Conservation (phyloP, 805 yeast species). For the Wickerhamiella azyma region DNA sequence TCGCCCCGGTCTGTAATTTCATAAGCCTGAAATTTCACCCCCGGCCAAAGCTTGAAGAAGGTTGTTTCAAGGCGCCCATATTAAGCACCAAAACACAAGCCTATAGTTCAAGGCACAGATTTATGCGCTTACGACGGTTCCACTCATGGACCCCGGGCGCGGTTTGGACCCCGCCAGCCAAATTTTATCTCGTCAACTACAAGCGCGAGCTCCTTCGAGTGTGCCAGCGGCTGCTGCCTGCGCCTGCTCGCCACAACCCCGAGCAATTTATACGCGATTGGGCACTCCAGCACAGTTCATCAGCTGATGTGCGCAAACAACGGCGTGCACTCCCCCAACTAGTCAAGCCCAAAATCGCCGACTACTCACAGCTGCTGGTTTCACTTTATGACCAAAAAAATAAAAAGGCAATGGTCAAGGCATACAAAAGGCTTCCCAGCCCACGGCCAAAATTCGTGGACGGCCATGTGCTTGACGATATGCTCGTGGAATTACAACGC, state of each 20-base stretch:
- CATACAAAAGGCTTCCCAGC: slow-evolving; percentile 1
- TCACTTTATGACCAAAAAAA: not conserved
- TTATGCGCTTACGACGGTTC: not conserved
- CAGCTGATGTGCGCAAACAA: not conserved
- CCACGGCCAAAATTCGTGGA: slow-evolving; percentile 7
- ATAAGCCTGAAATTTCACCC: slow-evolving; percentile 24
- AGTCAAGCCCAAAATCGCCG: not conserved
- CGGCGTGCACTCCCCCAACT: not conserved
- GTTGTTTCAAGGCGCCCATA: too few relatives aligned
- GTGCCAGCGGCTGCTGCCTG: slow-evolving; percentile 17
- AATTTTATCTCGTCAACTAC: slow-evolving; percentile 1
- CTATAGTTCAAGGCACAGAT: not conserved
- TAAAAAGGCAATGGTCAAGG: not conserved
- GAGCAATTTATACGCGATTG: not conserved
- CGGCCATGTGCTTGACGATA: slow-evolving; percentile 7
- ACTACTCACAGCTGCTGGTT: slow-evolving; percentile 1
- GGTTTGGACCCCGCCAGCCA: slow-evolving; percentile 2
- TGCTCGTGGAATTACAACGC: not conserved
- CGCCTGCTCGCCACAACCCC: slow-evolving; percentile 29
- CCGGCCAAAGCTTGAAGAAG: too few relatives aligned
- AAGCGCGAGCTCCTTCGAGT: not conserved
- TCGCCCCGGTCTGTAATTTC: slow-evolving; percentile 69
- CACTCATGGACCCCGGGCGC: slow-evolving; percentile 9
- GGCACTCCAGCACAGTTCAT: not conserved
- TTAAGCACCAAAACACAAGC: too few relatives aligned